These are phyloP conservation scores for Paxillus ammoniavirescens DNA, from an alignment of 768 basidiomycete species.

Conservation along the genomic window DNA sequence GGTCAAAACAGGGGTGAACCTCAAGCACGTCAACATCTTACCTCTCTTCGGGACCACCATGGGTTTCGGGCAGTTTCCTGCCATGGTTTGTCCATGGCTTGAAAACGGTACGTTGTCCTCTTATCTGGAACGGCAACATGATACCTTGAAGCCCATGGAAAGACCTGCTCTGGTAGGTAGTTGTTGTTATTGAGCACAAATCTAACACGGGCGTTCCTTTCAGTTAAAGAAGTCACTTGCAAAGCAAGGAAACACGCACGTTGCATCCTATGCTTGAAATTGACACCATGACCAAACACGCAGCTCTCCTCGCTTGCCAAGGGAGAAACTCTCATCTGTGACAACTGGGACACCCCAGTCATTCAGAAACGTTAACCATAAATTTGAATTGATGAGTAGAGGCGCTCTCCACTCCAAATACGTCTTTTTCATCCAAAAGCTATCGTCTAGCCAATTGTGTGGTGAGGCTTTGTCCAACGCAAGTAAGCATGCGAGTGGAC, in stretches of 20 bases:
- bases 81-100: no score
- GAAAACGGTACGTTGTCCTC: no score
- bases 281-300: slow-evolving; percentile 71
- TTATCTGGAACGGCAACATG: no score
- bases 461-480: slow-evolving; percentile 76
- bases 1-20: no score
- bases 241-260: slow-evolving; percentile 42
- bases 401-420: slow-evolving; percentile 89
- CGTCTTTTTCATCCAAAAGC: slow-evolving; percentile 83
- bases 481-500: slow-evolving; percentile 4
- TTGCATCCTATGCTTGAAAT: slow-evolving; percentile 46
- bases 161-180: no score
- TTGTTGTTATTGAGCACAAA: no score
- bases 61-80: no score
- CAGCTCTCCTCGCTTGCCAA: slow-evolving; percentile 85
- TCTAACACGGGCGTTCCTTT: neutral
- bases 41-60: no score
- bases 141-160: no score
- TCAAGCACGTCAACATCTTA: no score
- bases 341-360: slow-evolving; percentile 59
- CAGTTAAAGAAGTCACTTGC: neutral
- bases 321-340: slow-evolving; percentile 35
- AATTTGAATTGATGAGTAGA: slow-evolving; percentile 87
- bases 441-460: slow-evolving; percentile 72
- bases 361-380: slow-evolving; percentile 89